Evolutionary conservation across 2,329 filamentous ascomycete species (phyloP), one percentile per base, ranked within the genome.

Genomic region (Phyllosticta paracitricarpa): DNA sequence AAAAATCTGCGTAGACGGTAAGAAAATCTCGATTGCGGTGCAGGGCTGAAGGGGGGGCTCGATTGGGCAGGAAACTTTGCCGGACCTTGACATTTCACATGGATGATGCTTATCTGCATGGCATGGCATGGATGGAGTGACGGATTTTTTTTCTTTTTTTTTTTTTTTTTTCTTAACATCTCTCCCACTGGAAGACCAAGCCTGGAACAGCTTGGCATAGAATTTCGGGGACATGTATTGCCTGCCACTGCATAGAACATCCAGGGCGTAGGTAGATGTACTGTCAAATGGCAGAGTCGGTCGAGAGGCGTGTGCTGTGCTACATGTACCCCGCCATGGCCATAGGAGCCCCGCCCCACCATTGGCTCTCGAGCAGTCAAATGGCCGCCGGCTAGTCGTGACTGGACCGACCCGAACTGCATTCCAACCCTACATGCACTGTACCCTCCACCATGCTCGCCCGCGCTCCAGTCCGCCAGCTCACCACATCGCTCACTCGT

Each of bases 31-130:
- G 53, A 51, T 56, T 56, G 55, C 51, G 25, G 30, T 53, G 40
- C 40, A 61, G 56, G 58, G 58, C 58, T 61, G 58, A 61, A 54
- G 54, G 26, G 33, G 52, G 51, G 40, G 35, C 35, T 12, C 19
- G 53, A 56, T 51, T 51, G 58, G 58, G 53, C 14, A 26, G 58
- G 58, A 56, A 61, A 51, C 54, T 61, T 61, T 61, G 58, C 54
- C 58, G 58, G 58, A n/a, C 40, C 40, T 48, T 48, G 17, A 48
- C 17, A 2, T 48, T 48, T n/a, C 40, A 48, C 40, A 48, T 48
- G 40, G 40, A 48, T 48, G 17, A 48, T 48, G 40, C 40, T 48
- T 48, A 48, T 48, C 40, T n/a, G 40, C 40, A 48, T 48, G 40
- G 40, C 40, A 48, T 48, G 40, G 40, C 40, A 48, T 48, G 40